Evolutionary conservation across 148 eudicot species (phyloP).

Genomic region (Diospyros lotus): DNA sequence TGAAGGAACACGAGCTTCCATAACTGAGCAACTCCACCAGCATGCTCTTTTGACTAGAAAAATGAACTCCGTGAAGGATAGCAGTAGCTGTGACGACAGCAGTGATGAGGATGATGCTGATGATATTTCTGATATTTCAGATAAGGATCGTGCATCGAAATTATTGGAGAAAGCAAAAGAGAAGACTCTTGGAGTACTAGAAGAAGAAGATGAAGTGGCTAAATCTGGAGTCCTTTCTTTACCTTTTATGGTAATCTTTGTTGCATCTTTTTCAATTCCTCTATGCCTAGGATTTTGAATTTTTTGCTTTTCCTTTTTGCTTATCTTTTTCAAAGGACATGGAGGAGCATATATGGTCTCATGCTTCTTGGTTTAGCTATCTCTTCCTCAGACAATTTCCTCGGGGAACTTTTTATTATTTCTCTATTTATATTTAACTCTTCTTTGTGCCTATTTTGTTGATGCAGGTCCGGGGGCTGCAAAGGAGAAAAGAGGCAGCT

Average conservation of each 20-base stretch:
- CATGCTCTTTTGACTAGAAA: slow-evolving; percentile 82
- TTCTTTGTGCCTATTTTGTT: slow-evolving; percentile 9
- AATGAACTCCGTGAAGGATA: slow-evolving; percentile 72
- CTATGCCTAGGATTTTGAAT: not conserved
- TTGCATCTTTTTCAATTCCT: not conserved
- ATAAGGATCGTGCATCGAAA: slow-evolving; percentile 46
- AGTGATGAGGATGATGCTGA: slow-evolving; percentile 58
- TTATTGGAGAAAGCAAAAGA: slow-evolving; percentile 68
- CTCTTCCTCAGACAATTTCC: not conserved
- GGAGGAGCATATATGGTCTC: too few species aligned
- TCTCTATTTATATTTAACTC: not conserved
- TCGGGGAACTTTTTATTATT: not conserved
- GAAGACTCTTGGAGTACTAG: slow-evolving; percentile 62
- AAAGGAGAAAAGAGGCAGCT: slow-evolving; percentile 73
- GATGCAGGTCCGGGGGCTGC: slow-evolving; percentile 73
- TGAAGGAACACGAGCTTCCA: slow-evolving; percentile 91
- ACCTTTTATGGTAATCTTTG: slow-evolving; percentile 86
- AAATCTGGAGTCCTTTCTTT: slow-evolving; percentile 77
- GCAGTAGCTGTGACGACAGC: slow-evolving; percentile 54
- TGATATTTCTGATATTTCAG: slow-evolving; percentile 47
- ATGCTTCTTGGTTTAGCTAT: slow-evolving; percentile 2
- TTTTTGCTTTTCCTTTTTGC: not conserved
- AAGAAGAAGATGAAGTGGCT: slow-evolving; percentile 65
- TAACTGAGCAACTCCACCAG: slow-evolving; percentile 68
- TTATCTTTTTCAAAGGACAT: not conserved